Percentiles rank a stretch among this genome's conserved stretches.
Evolutionary conservation across 2,329 filamentous ascomycete species (phyloP).

Genomic region (Colletotrichum destructivum): DNA sequence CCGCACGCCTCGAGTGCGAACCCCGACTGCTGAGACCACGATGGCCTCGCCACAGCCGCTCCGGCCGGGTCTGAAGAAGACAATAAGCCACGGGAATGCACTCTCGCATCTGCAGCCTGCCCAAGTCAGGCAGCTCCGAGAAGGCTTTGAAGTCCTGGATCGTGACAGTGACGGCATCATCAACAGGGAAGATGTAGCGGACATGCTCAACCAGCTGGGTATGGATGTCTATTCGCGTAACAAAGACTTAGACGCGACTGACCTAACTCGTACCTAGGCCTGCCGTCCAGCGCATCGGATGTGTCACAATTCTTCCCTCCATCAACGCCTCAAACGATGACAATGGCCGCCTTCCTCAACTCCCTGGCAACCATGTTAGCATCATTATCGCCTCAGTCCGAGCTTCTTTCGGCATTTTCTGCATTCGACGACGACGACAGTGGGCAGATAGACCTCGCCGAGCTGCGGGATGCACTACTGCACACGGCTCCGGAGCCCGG

Average conservation of each 20-base stretch:
- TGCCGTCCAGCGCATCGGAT: slow-evolving; percentile 79
- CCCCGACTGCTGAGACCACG: slow-evolving; percentile 48
- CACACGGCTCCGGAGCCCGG: slow-evolving; percentile 86
- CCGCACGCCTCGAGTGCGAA: slow-evolving; percentile 55
- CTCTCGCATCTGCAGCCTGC: slow-evolving; percentile 83
- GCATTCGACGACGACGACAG: slow-evolving; percentile 97
- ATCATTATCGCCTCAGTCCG: slow-evolving; percentile 81
- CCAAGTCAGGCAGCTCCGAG: slow-evolving; percentile 88
- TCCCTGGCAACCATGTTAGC: slow-evolving; percentile 82
- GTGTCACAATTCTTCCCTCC: slow-evolving; percentile 88
- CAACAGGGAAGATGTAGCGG: slow-evolving; percentile 85
- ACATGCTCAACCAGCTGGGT: slow-evolving; percentile 91
- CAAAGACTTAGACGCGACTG: neutral
- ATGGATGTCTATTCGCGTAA: slow-evolving; percentile 40
- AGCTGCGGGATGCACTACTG: slow-evolving; percentile 86
- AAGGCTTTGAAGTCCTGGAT: slow-evolving; percentile 95
- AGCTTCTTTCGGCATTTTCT: slow-evolving; percentile 90
- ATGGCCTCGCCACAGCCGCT: slow-evolving; percentile 55
- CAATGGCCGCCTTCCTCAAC: slow-evolving; percentile 88
- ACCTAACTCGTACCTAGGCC: slow-evolving; percentile 64
- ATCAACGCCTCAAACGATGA: slow-evolving; percentile 79
- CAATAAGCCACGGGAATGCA: slow-evolving; percentile 64
- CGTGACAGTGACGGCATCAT: slow-evolving; percentile 89
- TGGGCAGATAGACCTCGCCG: slow-evolving; percentile 88
- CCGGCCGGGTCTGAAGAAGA: slow-evolving; percentile 51